These are phyloP conservation scores for Fusarium papillatum DNA, from an alignment of 2,329 filamentous ascomycete species.

Conservation along the genomic window DNA sequence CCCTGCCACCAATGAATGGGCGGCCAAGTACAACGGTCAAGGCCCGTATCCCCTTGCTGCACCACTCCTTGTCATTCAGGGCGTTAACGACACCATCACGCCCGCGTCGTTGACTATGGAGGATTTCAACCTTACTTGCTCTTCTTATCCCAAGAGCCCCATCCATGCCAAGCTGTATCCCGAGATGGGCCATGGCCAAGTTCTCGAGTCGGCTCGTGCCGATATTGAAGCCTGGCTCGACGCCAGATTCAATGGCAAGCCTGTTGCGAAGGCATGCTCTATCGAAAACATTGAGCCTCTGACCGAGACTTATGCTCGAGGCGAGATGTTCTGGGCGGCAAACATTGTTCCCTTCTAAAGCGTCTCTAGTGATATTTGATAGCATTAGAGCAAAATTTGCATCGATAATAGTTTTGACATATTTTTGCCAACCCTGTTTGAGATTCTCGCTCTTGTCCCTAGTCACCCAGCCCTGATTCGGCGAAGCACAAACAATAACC, in stretches of 20 bases:
- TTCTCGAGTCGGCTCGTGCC: background rate
- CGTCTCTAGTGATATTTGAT: too few species aligned
- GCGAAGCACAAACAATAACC: background rate
- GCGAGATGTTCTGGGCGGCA: conserved; percentile 3
- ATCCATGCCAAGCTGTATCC: conserved; percentile 4
- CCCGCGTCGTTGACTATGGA: conserved; percentile 5
- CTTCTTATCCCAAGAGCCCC: conserved; percentile 2
- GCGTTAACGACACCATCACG: conserved; percentile 31
- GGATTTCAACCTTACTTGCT: conserved; percentile 31
- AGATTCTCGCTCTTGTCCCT: background rate
- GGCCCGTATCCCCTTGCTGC: conserved; percentile 34
- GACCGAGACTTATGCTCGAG: background rate
- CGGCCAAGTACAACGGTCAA: conserved; percentile 15
- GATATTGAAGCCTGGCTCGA: conserved; percentile 3
- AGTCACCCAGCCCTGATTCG: too few species aligned
- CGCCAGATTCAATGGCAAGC: background rate
- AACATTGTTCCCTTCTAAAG: conserved; percentile 2
- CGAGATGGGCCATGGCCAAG: conserved; percentile 5
- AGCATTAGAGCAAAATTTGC: background rate
- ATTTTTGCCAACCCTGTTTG: background rate
- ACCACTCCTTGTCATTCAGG: conserved; percentile 41
- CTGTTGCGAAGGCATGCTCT: background rate
- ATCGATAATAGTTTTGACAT: background rate
- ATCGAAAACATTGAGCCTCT: background rate
- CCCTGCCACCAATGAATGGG: conserved; percentile 3